These are phyloP conservation scores for Colletotrichum phormii DNA, from an alignment of 2,329 filamentous ascomycete species.

Conservation along the genomic window DNA sequence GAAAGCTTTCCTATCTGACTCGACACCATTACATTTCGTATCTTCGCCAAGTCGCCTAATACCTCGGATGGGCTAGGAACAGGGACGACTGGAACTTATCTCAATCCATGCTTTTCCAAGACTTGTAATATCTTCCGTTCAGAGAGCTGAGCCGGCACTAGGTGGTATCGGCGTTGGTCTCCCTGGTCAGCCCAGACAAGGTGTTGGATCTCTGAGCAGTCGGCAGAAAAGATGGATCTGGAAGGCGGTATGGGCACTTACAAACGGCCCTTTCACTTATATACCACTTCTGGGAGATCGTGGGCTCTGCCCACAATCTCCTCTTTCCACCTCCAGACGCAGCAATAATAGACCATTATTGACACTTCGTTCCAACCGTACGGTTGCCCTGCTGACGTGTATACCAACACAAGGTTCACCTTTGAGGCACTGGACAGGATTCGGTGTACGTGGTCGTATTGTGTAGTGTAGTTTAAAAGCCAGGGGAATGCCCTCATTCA, in stretches of 20 bases:
- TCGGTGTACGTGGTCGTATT: neutral
- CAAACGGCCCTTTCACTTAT: too few relatives aligned
- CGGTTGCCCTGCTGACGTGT: too few relatives aligned
- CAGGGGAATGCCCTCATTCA: neutral
- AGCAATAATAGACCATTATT: too few relatives aligned
- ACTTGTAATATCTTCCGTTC: neutral
- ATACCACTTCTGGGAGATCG: too few relatives aligned
- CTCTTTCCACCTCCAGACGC: too few relatives aligned
- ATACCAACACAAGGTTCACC: neutral
- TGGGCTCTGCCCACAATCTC: too few relatives aligned
- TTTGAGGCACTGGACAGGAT: neutral
- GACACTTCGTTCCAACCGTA: too few relatives aligned
- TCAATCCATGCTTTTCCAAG: neutral
- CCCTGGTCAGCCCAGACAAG: neutral
- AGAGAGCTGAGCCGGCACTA: neutral
- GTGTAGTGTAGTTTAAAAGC: neutral
- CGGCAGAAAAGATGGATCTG: too few relatives aligned
- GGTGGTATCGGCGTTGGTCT: neutral
- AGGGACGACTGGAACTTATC: neutral
- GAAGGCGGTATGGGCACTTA: too few relatives aligned
- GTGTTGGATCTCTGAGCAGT: too few relatives aligned
- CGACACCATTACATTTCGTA: neutral
- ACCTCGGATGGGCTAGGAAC: neutral
- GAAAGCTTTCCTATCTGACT: slow-evolving; percentile 22
- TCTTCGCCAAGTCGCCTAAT: neutral